Evolutionary conservation across 2,329 filamentous ascomycete species (phyloP).

Genomic region (Neonectria hederae): DNA sequence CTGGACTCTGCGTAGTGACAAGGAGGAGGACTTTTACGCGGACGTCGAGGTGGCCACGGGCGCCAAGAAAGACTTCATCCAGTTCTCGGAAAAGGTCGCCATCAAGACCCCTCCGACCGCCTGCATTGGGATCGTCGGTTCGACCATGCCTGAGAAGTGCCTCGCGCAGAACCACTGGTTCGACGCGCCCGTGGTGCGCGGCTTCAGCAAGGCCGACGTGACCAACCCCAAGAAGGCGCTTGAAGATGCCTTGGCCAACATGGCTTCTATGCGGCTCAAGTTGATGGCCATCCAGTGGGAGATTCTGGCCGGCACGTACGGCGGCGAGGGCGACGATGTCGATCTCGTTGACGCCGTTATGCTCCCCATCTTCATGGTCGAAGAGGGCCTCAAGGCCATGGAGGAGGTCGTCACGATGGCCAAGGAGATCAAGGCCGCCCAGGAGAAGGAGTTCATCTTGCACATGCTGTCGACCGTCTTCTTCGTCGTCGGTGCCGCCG

Average conservation of each 20-base stretch:
- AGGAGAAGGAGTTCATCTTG: background rate
- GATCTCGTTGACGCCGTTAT: background rate
- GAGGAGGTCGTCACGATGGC: background rate
- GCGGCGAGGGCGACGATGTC: background rate
- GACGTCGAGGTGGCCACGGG: background rate
- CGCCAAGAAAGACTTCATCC: background rate
- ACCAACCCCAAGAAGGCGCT: background rate
- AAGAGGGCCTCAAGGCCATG: background rate
- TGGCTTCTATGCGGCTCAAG: background rate
- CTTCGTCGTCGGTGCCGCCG: background rate
- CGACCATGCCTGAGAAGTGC: background rate
- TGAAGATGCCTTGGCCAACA: background rate
- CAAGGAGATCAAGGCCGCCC: background rate
- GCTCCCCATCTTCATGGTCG: background rate
- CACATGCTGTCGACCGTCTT: slow-evolving; percentile 1
- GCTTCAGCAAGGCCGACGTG: background rate
- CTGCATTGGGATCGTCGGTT: background rate
- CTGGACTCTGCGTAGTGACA: background rate
- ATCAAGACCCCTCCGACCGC: background rate
- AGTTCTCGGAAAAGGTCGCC: background rate
- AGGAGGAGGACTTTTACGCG: background rate
- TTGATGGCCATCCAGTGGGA: background rate
- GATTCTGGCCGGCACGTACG: background rate
- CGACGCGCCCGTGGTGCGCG: background rate
- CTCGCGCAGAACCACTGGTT: background rate